phyloP scores from a whole-genome alignment of 1,284 basidiomycete genomes.

The Spongispora temasekensis region DNA sequence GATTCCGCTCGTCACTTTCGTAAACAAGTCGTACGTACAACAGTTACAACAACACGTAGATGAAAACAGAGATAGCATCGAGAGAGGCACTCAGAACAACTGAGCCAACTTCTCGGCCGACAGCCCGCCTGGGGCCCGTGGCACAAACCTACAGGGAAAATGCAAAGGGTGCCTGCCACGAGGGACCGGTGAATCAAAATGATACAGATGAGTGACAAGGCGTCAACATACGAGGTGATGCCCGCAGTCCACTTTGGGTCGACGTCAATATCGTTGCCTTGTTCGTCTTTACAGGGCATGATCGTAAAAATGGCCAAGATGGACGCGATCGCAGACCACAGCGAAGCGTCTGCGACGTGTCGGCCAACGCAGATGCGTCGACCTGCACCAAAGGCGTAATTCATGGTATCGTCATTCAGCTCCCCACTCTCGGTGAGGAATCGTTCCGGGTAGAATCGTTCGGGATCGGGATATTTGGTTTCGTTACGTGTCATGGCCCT shows the following conservation, averaged over 20 bases:
- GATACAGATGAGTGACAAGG: neutral
- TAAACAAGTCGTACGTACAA: no score
- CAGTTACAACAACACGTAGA: no score
- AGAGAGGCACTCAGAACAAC: conserved; percentile 14
- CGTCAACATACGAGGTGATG: conserved; percentile 27
- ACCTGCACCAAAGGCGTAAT: conserved; percentile 26
- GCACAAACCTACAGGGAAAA: conserved; percentile 29
- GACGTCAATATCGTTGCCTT: conserved; percentile 29
- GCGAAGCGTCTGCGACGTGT: conserved; percentile 33
- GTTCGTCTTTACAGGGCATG: conserved; percentile 25
- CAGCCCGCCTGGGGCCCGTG: conserved; percentile 22
- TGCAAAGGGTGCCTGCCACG: conserved; percentile 22
- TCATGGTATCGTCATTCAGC: conserved; percentile 25
- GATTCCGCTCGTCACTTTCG: no score
- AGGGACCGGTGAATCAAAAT: neutral
- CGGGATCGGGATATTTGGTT: conserved; percentile 29
- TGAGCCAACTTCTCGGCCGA: conserved; percentile 19
- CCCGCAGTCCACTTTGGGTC: conserved; percentile 29
- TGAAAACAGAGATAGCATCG: neutral
- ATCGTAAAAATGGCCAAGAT: conserved; percentile 35
- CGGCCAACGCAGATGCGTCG: conserved; percentile 36
- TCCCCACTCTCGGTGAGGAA: conserved; percentile 23
- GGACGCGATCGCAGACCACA: conserved; percentile 36
- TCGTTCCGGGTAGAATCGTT: conserved; percentile 29
- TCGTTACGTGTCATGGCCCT: conserved; percentile 35